Evolutionary conservation across 2,329 filamentous ascomycete genomes (phyloP).

Genomic region (Hypoxylon sp.): DNA sequence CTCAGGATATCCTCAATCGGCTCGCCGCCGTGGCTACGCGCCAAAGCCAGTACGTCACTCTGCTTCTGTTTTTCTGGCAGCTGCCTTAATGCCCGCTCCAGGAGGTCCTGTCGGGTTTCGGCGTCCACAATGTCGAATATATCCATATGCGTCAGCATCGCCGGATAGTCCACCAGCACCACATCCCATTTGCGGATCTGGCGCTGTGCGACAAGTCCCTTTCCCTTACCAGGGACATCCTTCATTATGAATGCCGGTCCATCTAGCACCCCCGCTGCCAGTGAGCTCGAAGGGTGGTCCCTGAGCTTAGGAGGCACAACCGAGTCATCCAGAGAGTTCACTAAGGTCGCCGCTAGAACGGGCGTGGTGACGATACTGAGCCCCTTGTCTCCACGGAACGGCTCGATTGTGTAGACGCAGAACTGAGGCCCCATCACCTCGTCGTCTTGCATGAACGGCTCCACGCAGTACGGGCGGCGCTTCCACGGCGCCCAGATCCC

Average conservation of each 20-base stretch:
- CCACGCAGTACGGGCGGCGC: conserved; percentile 37
- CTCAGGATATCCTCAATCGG: conserved; percentile 35
- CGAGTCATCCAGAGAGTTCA: conserved; percentile 34
- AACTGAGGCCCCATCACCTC: conserved; percentile 28
- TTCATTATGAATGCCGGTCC: conserved; percentile 14
- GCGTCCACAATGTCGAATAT: conserved; percentile 28
- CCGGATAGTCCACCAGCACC: conserved; percentile 33
- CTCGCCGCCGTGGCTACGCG: conserved; percentile 28
- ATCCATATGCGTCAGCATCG: conserved; percentile 28
- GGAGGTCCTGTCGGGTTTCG: conserved; percentile 29
- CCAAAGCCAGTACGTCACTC: conserved; percentile 18
- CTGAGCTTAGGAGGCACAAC: conserved; percentile 28
- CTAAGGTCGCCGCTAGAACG: conserved; percentile 26
- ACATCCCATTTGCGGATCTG: conserved; percentile 34
- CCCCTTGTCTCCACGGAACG: conserved; percentile 34
- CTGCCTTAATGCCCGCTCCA: conserved; percentile 33
- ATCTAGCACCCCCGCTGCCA: neutral
- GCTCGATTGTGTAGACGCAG: conserved; percentile 37
- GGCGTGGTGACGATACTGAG: conserved; percentile 36
- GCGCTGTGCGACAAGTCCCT: conserved; percentile 32
- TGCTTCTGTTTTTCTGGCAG: conserved; percentile 33
- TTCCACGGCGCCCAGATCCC: conserved; percentile 36
- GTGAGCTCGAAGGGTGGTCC: conserved; percentile 20
- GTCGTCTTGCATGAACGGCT: conserved; percentile 19
- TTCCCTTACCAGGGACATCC: conserved; percentile 30